These are phyloP conservation scores for Aspergillus thermomutatus DNA, from an alignment of 2,329 filamentous ascomycete genomes.

Conservation along the genomic window DNA sequence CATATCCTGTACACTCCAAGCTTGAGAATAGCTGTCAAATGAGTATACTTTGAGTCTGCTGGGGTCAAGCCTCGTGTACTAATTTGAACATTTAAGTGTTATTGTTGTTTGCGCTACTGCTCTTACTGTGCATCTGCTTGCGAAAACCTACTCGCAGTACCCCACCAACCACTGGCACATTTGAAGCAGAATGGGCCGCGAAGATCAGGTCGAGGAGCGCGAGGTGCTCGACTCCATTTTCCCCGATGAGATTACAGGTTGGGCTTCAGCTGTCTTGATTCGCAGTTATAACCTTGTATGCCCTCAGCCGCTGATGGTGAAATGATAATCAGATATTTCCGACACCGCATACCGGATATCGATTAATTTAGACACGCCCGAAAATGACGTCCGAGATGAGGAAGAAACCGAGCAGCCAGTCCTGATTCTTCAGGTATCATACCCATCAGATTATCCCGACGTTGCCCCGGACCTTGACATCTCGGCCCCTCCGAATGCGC, in stretches of 20 bases:
- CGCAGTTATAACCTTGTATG: not conserved
- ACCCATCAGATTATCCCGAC: constrained; percentile 89
- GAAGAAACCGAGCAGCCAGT: constrained; percentile 61
- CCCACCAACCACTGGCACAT: constrained; percentile 28
- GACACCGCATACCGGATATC: constrained; percentile 85
- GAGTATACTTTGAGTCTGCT: not conserved
- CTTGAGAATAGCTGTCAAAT: constrained; percentile 2
- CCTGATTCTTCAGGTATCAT: constrained; percentile 79
- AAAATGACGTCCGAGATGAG: constrained; percentile 51
- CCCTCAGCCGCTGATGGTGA: constrained; percentile 13
- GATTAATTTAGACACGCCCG: constrained; percentile 74
- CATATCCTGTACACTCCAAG: constrained; percentile 8
- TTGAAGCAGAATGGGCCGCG: constrained; percentile 49
- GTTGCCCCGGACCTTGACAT: constrained; percentile 80
- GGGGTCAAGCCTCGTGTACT: not conserved
- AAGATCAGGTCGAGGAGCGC: constrained; percentile 93
- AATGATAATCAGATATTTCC: constrained; percentile 66
- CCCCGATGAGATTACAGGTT: constrained; percentile 92
- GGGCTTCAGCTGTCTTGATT: constrained; percentile 5
- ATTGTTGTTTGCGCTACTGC: not conserved
- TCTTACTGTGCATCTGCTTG: not conserved
- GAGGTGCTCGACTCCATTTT: constrained; percentile 99
- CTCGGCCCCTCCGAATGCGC: constrained; percentile 65
- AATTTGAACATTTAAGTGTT: not conserved
- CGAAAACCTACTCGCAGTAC: constrained; percentile 15